These are phyloP conservation scores for Alopecurus myosuroides DNA, from an alignment of 176 grass and related monocot genomes.

Conservation along the genomic window DNA sequence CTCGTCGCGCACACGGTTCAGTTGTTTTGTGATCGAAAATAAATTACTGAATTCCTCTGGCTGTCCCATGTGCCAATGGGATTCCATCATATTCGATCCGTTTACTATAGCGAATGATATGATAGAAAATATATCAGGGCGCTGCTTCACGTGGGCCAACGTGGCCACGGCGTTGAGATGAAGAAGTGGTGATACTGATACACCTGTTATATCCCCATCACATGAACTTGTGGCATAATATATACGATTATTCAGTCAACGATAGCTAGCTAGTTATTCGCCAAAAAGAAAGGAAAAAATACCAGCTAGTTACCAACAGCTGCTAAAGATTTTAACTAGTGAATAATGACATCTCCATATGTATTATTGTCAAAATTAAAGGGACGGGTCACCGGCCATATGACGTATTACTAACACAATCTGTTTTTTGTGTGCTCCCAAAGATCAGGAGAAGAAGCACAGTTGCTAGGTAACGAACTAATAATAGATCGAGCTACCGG, in stretches of 20 bases:
- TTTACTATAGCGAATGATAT: too few relatives aligned
- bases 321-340: background rate
- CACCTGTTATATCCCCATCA: too few relatives aligned
- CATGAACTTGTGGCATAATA: too few relatives aligned
- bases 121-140: too few relatives aligned
- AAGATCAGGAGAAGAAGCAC: background rate
- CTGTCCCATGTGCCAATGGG: background rate
- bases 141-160: too few relatives aligned
- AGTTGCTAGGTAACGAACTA: background rate
- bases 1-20: background rate
- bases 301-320: too few relatives aligned
- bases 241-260: too few relatives aligned
- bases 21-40: background rate
- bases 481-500: background rate
- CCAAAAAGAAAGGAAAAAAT: too few relatives aligned
- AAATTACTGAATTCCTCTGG: background rate
- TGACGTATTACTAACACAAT: background rate
- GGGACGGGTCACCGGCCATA: background rate
- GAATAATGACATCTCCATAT: background rate
- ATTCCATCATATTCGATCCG: background rate
- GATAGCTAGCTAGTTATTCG: too few relatives aligned
- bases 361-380: background rate
- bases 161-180: too few relatives aligned
- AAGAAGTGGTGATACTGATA: too few relatives aligned
- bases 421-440: background rate